Evolutionary conservation across 352 stramenopile genomes (phyloP), one percentile per base, ranked within the genome.

Genomic region (Pythium apleroticum): DNA sequence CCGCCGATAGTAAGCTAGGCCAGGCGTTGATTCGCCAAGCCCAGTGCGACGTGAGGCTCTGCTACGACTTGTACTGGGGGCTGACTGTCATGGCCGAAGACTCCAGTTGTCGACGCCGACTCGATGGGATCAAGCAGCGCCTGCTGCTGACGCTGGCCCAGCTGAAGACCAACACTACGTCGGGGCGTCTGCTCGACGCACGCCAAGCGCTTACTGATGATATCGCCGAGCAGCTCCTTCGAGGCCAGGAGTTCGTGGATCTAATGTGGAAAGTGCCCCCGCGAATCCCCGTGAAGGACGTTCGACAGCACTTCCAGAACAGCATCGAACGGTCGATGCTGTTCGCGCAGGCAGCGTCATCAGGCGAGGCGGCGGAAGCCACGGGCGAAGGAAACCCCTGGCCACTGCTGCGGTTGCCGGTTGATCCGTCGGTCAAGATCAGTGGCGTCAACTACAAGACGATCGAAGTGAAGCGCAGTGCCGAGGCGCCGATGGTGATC

Each of bases 41-140:
- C 6, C 80, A 89, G 58, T 89, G 80, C 49, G 83, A 93, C 55
- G 81, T 92, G 25, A 79, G 80, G 12, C 93, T 95, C 53, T 95
- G 86, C 66, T 91, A 90, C 69, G 86, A 95, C 65, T 67, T 95
- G 24, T 95, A 93, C 62, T 95, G 86, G 86, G 86, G 84, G 0
- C 74, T 93, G 41, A 93, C 84, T 0, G 82, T 95, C n/a, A 87
- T 90, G 70, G 80, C 86, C 0, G 86, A 95, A 48, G 86, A 93
- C 33, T 69, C 81, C 10, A 86, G 79, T 31, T 90, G 79, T 50
- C 79, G 86, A 0, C 84, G 86, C n/a, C 89, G 88, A 37, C 89
- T 95, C 54, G 86, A 95, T 66, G 82, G 79, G 6, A 83, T 95
- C 68, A 89, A 88, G 52, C 86, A 95, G 55, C 77, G 84, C 0